These are phyloP conservation scores for Cicer yamashitae DNA, from an alignment of 306 rosid genomes.

Conservation along the genomic window DNA sequence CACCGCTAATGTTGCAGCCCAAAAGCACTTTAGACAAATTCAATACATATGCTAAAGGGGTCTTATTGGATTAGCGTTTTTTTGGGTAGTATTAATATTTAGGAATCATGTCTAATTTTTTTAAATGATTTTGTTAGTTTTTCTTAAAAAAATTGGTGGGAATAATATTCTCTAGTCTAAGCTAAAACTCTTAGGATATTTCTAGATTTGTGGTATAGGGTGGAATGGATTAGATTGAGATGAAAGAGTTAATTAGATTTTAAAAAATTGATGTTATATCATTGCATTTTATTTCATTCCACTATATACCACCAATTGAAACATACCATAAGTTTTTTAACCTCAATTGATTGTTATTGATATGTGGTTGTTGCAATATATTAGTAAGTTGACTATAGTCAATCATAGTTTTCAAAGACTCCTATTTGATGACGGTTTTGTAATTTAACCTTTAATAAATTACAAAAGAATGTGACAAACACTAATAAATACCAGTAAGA, in stretches of 20 bases:
- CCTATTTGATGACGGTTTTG: too few species aligned
- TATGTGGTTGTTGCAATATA: not conserved
- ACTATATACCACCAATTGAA: too few species aligned
- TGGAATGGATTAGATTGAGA: too few species aligned
- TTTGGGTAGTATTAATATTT: not conserved
- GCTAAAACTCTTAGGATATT: too few species aligned
- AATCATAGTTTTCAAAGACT: too few species aligned
- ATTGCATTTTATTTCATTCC: too few species aligned
- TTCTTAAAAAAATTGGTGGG: not conserved
- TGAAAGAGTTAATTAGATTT: too few species aligned
- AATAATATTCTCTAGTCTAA: not conserved
- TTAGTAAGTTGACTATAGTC: not conserved
- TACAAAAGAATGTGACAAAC: too few species aligned
- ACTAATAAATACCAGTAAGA: too few species aligned
- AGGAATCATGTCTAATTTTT: not conserved
- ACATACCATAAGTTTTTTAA: not conserved
- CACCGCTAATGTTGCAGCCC: constrained; percentile 46
- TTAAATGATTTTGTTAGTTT: not conserved
- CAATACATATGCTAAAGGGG: constrained; percentile 42
- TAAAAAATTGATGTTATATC: too few species aligned
- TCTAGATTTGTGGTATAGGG: too few species aligned
- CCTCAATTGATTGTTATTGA: not conserved
- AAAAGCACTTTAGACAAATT: constrained; percentile 52
- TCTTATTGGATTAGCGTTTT: constrained; percentile 5
- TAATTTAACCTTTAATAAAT: too few species aligned